These are phyloP conservation scores for Eleusine indica DNA, from an alignment of 176 grass and related monocot species.

Conservation along the genomic window DNA sequence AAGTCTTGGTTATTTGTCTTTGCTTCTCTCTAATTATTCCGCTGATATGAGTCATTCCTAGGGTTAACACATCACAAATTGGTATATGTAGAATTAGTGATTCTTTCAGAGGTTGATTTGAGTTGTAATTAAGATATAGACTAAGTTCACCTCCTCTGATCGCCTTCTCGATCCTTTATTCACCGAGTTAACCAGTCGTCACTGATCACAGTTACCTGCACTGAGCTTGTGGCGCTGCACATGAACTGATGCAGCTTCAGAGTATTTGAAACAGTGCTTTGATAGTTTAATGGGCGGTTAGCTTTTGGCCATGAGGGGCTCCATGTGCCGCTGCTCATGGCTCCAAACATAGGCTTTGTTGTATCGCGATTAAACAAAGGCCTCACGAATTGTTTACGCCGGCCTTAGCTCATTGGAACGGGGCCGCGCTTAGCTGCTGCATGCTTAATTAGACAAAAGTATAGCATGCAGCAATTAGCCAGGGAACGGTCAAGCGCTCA, in stretches of 20 bases:
- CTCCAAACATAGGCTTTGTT: slow-evolving; percentile 63
- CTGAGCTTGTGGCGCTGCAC: not conserved
- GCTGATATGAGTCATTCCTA: no score
- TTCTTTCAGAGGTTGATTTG: no score
- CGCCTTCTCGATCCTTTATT: not conserved
- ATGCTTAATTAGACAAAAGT: not conserved
- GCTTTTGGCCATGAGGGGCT: slow-evolving; percentile 49
- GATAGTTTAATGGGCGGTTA: slow-evolving; percentile 32
- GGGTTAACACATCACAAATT: no score
- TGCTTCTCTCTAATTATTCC: no score
- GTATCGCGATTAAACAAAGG: slow-evolving; percentile 37
- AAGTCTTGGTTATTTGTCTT: no score
- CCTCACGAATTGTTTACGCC: slow-evolving; percentile 28
- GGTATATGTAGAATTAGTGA: no score
- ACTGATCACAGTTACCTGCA: not conserved
- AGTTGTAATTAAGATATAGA: no score
- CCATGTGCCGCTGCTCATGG: slow-evolving; percentile 59
- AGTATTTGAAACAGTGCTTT: slow-evolving; percentile 31
- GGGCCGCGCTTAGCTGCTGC: not conserved
- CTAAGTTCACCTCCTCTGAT: no score
- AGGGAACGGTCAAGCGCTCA: slow-evolving; percentile 24
- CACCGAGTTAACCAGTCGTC: not conserved
- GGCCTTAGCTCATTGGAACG: not conserved
- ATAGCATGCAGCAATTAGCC: not conserved
- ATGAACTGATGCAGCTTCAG: not conserved